Evolutionary conservation across 2,329 filamentous ascomycete species (phyloP).

Genomic region (Pyricularia grisea): DNA sequence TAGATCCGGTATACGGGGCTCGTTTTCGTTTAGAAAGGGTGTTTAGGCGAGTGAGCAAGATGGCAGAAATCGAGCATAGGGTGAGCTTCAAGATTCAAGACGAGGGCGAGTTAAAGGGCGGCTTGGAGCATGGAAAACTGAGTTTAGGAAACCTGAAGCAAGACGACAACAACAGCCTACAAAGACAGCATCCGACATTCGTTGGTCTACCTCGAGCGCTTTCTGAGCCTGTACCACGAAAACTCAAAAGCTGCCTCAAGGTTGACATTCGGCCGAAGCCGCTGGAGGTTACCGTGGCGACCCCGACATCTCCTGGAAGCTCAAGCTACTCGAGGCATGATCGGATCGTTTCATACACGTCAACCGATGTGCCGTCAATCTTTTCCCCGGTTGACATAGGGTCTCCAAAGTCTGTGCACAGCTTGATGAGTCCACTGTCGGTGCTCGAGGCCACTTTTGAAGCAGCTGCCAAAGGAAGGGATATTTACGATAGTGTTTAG

Average conservation of each 20-base stretch:
- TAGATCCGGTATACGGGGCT: conserved; percentile 21
- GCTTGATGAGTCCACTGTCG: conserved; percentile 1
- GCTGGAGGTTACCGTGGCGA: neutral
- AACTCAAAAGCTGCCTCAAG: neutral
- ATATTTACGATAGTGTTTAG: neutral
- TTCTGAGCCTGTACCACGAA: neutral
- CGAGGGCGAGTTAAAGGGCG: neutral
- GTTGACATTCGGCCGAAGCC: neutral
- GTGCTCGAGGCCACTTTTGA: conserved; percentile 1
- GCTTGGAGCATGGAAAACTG: too few species aligned
- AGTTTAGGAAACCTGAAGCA: too few species aligned
- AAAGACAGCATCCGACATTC: neutral
- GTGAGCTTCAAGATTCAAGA: neutral
- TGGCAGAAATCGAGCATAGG: conserved; percentile 3
- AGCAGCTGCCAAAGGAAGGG: neutral
- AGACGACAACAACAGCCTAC: too few species aligned
- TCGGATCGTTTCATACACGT: neutral
- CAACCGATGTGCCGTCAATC: conserved; percentile 2
- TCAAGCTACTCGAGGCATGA: too few species aligned
- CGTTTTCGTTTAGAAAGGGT: conserved; percentile 20
- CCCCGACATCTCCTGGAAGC: neutral
- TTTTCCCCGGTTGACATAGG: conserved; percentile 1
- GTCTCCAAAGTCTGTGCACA: neutral
- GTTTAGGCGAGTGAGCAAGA: conserved; percentile 15
- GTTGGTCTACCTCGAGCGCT: neutral